Percentiles rank a stretch among this genome's conserved stretches.
Evolutionary conservation across 2,329 filamentous ascomycete genomes (phyloP).

Genomic region (Lasiodiplodia sp.): DNA sequence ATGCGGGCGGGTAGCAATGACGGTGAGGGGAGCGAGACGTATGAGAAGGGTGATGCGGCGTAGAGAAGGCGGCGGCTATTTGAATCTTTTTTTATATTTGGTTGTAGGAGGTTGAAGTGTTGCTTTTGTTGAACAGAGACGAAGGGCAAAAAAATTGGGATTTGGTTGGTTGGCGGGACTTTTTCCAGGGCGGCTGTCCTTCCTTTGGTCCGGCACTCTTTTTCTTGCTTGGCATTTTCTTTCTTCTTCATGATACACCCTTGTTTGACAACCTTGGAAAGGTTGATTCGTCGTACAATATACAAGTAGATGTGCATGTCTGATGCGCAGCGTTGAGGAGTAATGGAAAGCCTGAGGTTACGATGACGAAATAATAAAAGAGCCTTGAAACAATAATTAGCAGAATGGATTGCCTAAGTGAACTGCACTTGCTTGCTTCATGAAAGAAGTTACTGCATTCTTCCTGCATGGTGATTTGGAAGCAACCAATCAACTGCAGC

Average conservation of each 20-base stretch:
- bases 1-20: background rate
- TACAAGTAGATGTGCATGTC: background rate
- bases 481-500: too few species aligned
- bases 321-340: too few species aligned
- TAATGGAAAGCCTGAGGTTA: too few species aligned
- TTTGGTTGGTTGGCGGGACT: background rate
- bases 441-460: too few species aligned
- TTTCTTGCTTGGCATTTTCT: background rate
- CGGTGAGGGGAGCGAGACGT: background rate
- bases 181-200: background rate
- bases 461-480: too few species aligned
- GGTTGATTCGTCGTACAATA: background rate
- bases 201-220: background rate
- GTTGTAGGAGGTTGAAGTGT: background rate
- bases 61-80: background rate
- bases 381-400: too few species aligned
- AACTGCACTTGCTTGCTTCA: too few species aligned
- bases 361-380: too few species aligned
- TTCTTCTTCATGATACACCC: background rate
- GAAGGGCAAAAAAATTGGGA: background rate
- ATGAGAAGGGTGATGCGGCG: constrained; percentile 26
- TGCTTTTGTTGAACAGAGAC: background rate
- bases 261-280: background rate
- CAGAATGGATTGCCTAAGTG: too few species aligned
- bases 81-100: background rate